A percentile compares a stretch with the other conserved stretches of the same genome.
Conservation (phyloP, 768 basidiomycete genomes). For the Antrodiella citrinella region DNA sequence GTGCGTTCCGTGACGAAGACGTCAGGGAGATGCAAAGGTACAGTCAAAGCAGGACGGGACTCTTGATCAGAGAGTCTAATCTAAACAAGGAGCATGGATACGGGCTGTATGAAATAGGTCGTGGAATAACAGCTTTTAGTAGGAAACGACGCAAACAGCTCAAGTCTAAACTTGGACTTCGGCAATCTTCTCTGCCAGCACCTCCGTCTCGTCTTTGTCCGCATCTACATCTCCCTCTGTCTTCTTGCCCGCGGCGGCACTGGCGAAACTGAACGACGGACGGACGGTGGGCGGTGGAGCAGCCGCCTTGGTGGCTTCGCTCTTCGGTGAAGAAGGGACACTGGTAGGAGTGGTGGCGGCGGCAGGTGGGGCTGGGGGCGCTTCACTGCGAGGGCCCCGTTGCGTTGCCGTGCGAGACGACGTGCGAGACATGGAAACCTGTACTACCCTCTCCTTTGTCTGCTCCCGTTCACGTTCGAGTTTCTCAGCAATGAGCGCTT, state of each 20-base stretch:
- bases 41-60: too few species aligned
- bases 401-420: constrained; percentile 26
- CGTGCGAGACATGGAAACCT: constrained; percentile 39
- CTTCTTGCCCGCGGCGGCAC: constrained; percentile 50
- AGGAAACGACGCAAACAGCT: too few species aligned
- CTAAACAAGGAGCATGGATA: too few species aligned
- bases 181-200: too few species aligned
- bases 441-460: constrained; percentile 25
- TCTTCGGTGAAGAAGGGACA: constrained; percentile 24
- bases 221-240: constrained; percentile 17
- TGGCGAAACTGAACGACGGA: constrained; percentile 76
- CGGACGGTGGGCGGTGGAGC: constrained; percentile 43
- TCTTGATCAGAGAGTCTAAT: too few species aligned
- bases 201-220: too few species aligned
- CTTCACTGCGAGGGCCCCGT: constrained; percentile 16
- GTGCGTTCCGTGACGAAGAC: too few species aligned
- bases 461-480: constrained; percentile 56
- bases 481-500: constrained; percentile 67
- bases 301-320: constrained; percentile 22
- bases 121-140: too few species aligned
- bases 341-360: too few species aligned
- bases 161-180: too few species aligned
- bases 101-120: too few species aligned
- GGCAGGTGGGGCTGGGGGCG: constrained; percentile 16
- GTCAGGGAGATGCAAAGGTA: too few species aligned